Percentiles rank a stretch among this genome's conserved stretches.
These are phyloP conservation scores for Phytophthora cajani DNA, from an alignment of 352 stramenopile genomes.

Conservation along the genomic window DNA sequence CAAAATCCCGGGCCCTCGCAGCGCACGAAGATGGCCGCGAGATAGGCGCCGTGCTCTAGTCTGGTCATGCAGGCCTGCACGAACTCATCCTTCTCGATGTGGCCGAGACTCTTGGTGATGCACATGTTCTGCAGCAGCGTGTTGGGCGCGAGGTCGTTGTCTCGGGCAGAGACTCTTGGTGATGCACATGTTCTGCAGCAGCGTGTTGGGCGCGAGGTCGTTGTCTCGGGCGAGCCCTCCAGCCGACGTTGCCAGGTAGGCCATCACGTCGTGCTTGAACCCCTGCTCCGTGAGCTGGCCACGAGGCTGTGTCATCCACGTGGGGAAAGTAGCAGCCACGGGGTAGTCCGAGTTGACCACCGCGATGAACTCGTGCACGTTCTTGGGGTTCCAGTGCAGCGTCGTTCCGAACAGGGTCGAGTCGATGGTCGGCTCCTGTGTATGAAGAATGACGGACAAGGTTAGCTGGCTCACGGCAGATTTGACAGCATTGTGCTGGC, in stretches of 20 bases:
- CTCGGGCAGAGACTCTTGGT: conserved; percentile 24
- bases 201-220: conserved; percentile 37
- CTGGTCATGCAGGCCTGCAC: conserved; percentile 42
- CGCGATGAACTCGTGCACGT: conserved; percentile 25
- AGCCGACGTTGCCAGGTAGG: conserved; percentile 23
- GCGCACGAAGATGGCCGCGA: conserved; percentile 25
- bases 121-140: conserved; percentile 30
- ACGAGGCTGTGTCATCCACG: conserved; percentile 31
- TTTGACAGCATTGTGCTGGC: neutral
- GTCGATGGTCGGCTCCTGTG: conserved; percentile 17
- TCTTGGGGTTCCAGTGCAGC: conserved; percentile 28
- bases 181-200: conserved; percentile 32
- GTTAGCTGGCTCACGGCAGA: neutral
- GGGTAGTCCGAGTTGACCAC: conserved; percentile 21
- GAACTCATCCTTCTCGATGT: conserved; percentile 45
- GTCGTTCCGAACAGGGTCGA: conserved; percentile 26
- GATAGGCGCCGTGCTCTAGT: conserved; percentile 16
- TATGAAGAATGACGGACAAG: neutral
- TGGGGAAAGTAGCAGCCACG: neutral
- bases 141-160: conserved; percentile 36
- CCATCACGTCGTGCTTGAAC: conserved; percentile 34
- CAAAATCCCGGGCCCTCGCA: conserved; percentile 20
- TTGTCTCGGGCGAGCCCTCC: conserved; percentile 29
- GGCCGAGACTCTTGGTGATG: conserved; percentile 33
- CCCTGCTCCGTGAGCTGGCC: conserved; percentile 30